A percentile compares a stretch with the other conserved stretches of the same genome.
Evolutionary conservation across 2,329 filamentous ascomycete genomes (phyloP).

Genomic region (Lomentospora prolificans): DNA sequence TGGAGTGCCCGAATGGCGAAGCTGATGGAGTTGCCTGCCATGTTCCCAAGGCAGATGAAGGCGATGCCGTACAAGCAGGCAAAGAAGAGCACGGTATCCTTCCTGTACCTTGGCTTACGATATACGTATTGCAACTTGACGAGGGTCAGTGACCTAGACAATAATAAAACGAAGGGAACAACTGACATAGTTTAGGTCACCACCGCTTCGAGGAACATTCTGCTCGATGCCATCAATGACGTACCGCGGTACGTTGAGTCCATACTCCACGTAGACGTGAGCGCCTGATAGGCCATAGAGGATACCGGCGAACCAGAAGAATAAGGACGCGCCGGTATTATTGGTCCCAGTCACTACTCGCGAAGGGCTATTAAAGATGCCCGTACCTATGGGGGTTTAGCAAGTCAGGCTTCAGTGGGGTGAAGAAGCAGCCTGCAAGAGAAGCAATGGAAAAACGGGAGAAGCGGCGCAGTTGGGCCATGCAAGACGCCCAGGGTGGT

Average conservation of each 20-base stretch:
- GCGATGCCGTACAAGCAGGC: constrained; percentile 34
- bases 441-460: neutral
- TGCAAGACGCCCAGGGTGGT: neutral
- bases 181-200: constrained; percentile 33
- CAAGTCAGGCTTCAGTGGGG: no score
- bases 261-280: constrained; percentile 34
- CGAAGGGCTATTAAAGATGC: constrained; percentile 25
- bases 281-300: constrained; percentile 26
- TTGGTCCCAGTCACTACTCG: constrained; percentile 23
- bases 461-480: neutral
- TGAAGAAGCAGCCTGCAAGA: neutral
- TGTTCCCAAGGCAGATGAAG: constrained; percentile 37
- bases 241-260: constrained; percentile 34
- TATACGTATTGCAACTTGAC: constrained; percentile 33
- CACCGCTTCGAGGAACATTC: constrained; percentile 33
- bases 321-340: constrained; percentile 23
- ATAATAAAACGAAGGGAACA: neutral
- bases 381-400: constrained; percentile 21
- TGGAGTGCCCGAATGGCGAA: constrained; percentile 31
- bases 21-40: constrained; percentile 36
- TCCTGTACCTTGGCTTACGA: constrained; percentile 23
- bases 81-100: constrained; percentile 25
- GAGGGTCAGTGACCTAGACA: neutral
- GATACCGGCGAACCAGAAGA: constrained; percentile 29
- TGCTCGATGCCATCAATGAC: constrained; percentile 26